Conservation (phyloP, 179 eudicot species). For the Vitellaria paradoxa region DNA sequence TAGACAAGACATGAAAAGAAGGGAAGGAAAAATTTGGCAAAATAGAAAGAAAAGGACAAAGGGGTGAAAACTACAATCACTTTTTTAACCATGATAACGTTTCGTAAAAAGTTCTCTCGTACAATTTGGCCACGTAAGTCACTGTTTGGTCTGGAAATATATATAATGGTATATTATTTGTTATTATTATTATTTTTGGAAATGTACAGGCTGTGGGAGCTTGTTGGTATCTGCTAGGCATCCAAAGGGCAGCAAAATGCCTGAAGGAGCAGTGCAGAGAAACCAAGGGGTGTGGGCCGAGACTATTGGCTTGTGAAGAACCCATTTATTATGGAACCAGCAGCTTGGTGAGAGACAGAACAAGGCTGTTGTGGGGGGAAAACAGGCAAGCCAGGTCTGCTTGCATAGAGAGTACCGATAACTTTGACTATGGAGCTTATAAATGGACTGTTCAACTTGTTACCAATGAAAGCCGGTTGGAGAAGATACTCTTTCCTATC, state of each 20-base stretch:
- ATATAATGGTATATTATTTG: too few relatives aligned
- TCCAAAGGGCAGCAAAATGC: constrained; percentile 82
- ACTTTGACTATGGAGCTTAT: constrained; percentile 43
- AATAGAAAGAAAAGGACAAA: too few relatives aligned
- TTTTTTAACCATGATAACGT: not conserved
- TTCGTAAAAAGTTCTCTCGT: not conserved
- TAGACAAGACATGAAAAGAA: not conserved
- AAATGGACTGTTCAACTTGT: constrained; percentile 57
- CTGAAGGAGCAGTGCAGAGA: constrained; percentile 54
- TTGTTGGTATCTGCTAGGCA: constrained; percentile 93
- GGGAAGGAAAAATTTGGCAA: not conserved
- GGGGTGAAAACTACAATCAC: not conserved
- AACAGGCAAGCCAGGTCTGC: constrained; percentile 34
- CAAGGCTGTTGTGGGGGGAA: constrained; percentile 62
- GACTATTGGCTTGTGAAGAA: constrained; percentile 55
- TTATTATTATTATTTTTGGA: too few relatives aligned
- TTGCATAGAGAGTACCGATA: constrained; percentile 33
- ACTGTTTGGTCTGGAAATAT: too few relatives aligned
- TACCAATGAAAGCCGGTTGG: constrained; percentile 41
- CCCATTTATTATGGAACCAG: constrained; percentile 67
- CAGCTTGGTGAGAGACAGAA: constrained; percentile 30
- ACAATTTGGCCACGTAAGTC: too few relatives aligned
- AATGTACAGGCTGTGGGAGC: constrained; percentile 87
- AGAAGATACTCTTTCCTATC: constrained; percentile 50
- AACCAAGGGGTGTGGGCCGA: constrained; percentile 44